Evolutionary conservation across 805 yeast species (phyloP), one percentile per base, ranked within the genome.

Genomic region (Saccharomyces mikatae): DNA sequence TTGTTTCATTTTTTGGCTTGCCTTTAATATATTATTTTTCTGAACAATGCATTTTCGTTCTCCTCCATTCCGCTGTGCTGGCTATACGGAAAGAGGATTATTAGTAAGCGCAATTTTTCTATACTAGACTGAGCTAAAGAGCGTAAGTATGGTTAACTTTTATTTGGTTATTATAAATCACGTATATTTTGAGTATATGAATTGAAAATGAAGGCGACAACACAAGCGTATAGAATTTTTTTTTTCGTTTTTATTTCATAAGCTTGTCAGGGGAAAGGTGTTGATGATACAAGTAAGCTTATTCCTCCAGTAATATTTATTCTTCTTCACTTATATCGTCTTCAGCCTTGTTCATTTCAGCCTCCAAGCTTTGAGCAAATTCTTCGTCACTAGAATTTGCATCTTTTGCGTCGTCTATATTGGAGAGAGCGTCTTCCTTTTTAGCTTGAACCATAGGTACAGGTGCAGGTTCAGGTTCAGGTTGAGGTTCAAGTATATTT

Each of bases 351-450:
- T 62, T 61, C 67, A 68, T 65, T 48, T 68, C 72, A 11, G 68
- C 68, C 47, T 69, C 72, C 24, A 69, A 57, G 46, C 66, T 66
- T 48, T 66, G 65, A 5, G 68, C 71, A 52, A 68, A 68, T 26
- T 68, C 71, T 50, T 66, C 72, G 46, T 69, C 73, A 53, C 72
- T 67, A 31, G 70, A 61, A 48, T 62, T 57, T n/a, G 58, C 60
- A 26, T 48, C 48, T 22, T 51, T 36, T 9, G 44, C 26, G 24
- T 32, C n/a, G 24, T 29, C 26, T 36, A 17, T 48, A 11, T 21
- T 41, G 41, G 41, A 24, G 17, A 27, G 46, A 13, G 49, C n/a
- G n/a, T 47, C 47, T 17, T 46, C 46, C 6, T 31, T 24, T 10
- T 51, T 46, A 14, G 36, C 6, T 27, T 24, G 50, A 8, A 48